Evolutionary conservation across 2,329 filamentous ascomycete species (phyloP), one percentile per base, ranked within the genome.

Genomic region (Colletotrichum cereale): DNA sequence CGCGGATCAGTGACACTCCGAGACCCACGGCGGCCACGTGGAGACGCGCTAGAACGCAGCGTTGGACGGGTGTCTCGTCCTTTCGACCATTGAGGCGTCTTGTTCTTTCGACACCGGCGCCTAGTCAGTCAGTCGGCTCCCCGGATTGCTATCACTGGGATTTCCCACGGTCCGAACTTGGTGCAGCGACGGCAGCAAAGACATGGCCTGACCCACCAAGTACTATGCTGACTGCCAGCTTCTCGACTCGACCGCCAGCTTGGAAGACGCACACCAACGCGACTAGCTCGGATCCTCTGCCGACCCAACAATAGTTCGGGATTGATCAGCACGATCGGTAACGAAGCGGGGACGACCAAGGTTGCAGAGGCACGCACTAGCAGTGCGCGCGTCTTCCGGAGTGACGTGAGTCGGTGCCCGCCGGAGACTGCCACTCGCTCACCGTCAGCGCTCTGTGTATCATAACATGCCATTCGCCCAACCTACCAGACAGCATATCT

Each of bases 1-100:
- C 65, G 65, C 68, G 68, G 68, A 63, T 71, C 58, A 24, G 42
- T 42, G 44, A 63, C 65, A 44, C 52, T 58, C 68, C 68, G 68
- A 58, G 38, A 60, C 21, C 29, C 29, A 31, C 40, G 64, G 26
- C 44, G 31, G 26, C 60, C 60, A 52, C 44, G 60, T 62, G 44
- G 60, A 50, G 44, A 47, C 44, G 34, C 44, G 29, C 42, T 29
- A 26, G 31, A 52, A 36, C 52, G 21, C 52, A 18, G 3, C n/a
- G n/a, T 50, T 50, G 44, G 58, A 50, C n/a, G 21, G 21, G 26
- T 29, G 40, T 10, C n/a, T 29, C n/a, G 31, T 24, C 18, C 18
- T 5, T 3, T 11, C 10, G 40, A 7, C 26, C 12, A 4, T 38
- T 21, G 26, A 12, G 57, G 18, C 18, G 26, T 29, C 40, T 38